A percentile compares a stretch with the other conserved stretches of the same genome.
These are phyloP conservation scores for Mucor velutinosus DNA, from an alignment of 371 early-diverging fungal genomes.

Conservation along the genomic window DNA sequence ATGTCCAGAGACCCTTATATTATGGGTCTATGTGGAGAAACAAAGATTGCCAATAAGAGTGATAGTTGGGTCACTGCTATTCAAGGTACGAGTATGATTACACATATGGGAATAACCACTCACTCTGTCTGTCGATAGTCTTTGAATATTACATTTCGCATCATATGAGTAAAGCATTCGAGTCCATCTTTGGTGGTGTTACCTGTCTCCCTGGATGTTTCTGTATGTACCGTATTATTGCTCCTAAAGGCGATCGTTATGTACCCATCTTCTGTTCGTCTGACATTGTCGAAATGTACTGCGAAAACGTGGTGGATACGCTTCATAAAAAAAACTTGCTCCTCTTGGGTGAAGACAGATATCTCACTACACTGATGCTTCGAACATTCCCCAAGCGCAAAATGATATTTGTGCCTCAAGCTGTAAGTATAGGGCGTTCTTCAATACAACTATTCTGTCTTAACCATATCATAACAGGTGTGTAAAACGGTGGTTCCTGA, in stretches of 20 bases:
- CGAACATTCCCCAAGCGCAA: conserved; percentile 91
- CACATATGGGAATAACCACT: neutral
- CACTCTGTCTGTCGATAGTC: conserved; percentile 50
- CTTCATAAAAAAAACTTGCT: conserved; percentile 96
- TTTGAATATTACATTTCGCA: conserved; percentile 98
- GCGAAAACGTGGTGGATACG: conserved; percentile 89
- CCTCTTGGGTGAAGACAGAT: conserved; percentile 94
- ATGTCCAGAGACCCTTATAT: conserved; percentile 79
- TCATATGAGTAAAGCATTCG: conserved; percentile 94
- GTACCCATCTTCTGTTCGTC: conserved; percentile 84
- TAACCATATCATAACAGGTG: conserved; percentile 33
- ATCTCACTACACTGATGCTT: conserved; percentile 93
- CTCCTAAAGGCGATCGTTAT: conserved; percentile 64
- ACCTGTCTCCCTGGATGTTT: conserved; percentile 98
- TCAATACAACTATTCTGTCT: too few relatives aligned
- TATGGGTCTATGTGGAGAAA: conserved; percentile 90
- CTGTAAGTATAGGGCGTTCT: conserved; percentile 43
- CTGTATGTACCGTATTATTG: conserved; percentile 94
- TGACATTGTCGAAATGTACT: conserved; percentile 87
- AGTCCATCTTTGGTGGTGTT: conserved; percentile 95
- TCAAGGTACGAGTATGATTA: conserved; percentile 55
- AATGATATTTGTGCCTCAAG: conserved; percentile 91
- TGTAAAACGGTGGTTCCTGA: conserved; percentile 96
- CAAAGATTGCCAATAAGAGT: conserved; percentile 84
- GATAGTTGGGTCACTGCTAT: conserved; percentile 90